Percentiles rank a stretch among this genome's conserved stretches.
Evolutionary conservation across 1,284 basidiomycete species (phyloP).

Genomic region (Pseudozyma pruni): DNA sequence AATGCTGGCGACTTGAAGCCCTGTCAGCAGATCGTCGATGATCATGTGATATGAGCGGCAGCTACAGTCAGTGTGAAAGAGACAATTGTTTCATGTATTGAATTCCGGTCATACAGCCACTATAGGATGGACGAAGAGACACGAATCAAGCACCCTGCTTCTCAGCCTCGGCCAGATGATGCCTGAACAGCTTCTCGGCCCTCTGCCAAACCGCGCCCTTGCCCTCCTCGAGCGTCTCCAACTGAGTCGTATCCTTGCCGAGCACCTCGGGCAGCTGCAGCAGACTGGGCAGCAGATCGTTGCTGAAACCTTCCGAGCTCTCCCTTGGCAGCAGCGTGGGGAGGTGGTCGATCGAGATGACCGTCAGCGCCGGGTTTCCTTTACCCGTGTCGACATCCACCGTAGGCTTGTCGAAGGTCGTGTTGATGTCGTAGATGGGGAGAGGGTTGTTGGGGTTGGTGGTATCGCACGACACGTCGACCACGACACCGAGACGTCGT

Average conservation of each 20-base stretch:
- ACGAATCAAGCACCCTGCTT: conserved; percentile 36
- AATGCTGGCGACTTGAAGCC: too few species aligned
- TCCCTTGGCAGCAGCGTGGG: conserved; percentile 95
- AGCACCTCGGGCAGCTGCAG: conserved; percentile 61
- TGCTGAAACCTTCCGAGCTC: conserved; percentile 94
- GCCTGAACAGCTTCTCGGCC: conserved; percentile 84
- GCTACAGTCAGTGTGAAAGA: too few species aligned
- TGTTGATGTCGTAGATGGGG: conserved; percentile 94
- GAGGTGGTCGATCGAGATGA: conserved; percentile 97
- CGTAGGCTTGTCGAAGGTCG: conserved; percentile 92
- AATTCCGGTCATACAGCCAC: too few species aligned
- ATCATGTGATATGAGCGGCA: too few species aligned
- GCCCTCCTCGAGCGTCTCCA: conserved; percentile 52
- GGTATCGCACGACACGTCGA: conserved; percentile 99
- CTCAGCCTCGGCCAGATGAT: conserved; percentile 73
- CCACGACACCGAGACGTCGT: conserved; percentile 83
- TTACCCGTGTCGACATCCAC: conserved; percentile 75
- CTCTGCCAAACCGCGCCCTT: conserved; percentile 80
- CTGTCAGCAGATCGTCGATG: too few species aligned
- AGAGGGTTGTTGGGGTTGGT: conserved; percentile 99
- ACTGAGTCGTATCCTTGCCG: conserved; percentile 48
- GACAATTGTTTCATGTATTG: background rate
- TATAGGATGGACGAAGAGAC: too few species aligned
- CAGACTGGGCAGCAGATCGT: conserved; percentile 83
- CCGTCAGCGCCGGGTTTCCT: conserved; percentile 73